Conservation (phyloP, 768 basidiomycete species). For the Russula brevipes region DNA sequence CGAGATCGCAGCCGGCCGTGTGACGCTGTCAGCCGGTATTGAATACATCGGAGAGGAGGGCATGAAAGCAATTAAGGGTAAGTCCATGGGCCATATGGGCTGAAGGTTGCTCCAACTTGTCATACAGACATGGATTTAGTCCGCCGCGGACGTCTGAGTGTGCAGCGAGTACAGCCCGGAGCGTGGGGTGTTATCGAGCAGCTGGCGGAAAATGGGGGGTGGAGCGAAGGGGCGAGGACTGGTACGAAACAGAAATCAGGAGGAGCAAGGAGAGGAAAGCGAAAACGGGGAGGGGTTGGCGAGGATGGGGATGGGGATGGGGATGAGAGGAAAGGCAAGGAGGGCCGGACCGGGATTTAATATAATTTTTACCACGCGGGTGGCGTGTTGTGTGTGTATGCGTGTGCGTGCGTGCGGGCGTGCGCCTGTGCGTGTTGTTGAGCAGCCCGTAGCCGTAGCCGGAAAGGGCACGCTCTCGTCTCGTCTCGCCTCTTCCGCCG, state of each 20-base stretch:
- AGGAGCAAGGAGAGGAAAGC: not conserved
- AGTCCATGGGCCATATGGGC: not conserved
- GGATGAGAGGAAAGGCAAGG: too few relatives aligned
- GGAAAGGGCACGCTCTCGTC: slow-evolving; percentile 18
- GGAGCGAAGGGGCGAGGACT: slow-evolving; percentile 43
- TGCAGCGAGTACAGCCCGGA: slow-evolving; percentile 66
- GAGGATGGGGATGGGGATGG: too few relatives aligned
- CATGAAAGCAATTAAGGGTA: slow-evolving; percentile 59
- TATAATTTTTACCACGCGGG: not conserved
- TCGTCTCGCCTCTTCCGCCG: not conserved
- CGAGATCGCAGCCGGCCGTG: slow-evolving; percentile 43
- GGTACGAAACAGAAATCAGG: not conserved
- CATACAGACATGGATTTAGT: slow-evolving; percentile 69
- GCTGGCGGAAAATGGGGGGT: slow-evolving; percentile 72
- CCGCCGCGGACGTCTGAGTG: slow-evolving; percentile 76
- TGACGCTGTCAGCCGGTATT: slow-evolving; percentile 47
- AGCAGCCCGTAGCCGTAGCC: not conserved
- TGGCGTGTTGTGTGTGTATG: not conserved
- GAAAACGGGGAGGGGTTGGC: not conserved
- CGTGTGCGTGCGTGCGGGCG: not conserved
- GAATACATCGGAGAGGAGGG: slow-evolving; percentile 63
- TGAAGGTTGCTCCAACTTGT: not conserved
- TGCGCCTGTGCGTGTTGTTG: slow-evolving; percentile 4
- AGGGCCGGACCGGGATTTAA: not conserved
- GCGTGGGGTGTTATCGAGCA: slow-evolving; percentile 59